Base-by-base conservation (phyloP, 2,329 filamentous ascomycete genomes). In the Cadophora gregata region DNA sequence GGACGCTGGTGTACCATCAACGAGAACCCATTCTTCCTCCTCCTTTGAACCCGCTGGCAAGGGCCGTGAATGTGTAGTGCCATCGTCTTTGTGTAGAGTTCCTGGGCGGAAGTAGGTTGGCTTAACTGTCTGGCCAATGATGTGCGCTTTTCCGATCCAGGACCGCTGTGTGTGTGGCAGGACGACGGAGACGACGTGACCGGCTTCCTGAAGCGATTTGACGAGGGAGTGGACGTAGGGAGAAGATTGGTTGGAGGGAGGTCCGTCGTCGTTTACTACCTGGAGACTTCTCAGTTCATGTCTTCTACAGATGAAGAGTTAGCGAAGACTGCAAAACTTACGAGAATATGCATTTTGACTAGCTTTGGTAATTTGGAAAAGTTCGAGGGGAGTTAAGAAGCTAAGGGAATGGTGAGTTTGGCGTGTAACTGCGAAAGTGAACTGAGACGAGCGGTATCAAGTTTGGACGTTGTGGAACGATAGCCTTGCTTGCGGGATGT, bases 111-210 rank as follows among this genome's bases (percentile, higher is more conserved):
- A 97, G 82, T 97, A 97, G 31, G 87, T 85, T 9, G 93, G 93
- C 77, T 90, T 93, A 69, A 97, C 87, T 10, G 92, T 91, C 78
- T 95, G 90, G 65, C 94, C 94, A 74, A 98, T 93, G 76, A 98
- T 92, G 80, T 98, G 96, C 2, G 96, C 96, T 83, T 99, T 99
- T 74, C 94, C 94, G 75, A 99, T 98, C 96, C 96, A 99, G 65
- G 93, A 97, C 69, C 95, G 89, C 81, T 99, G 96, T 7, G 90
- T 90, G 78, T 97, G 88, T 1, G 96, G 96, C 16, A 99, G 87
- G 70, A 96, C 91, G 59, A 99, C 94, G 8, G 93, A 97, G 68
- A 98, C 93, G n/a, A 82, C 85, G 80, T 97, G 95, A 8, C 93
- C 93, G 36, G 90, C 88, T 65, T 83, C 80, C 77, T 93, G 88